Evolutionary conservation across 495 filamentous ascomycete species (phyloP).

Genomic region (Neurospora africana): DNA sequence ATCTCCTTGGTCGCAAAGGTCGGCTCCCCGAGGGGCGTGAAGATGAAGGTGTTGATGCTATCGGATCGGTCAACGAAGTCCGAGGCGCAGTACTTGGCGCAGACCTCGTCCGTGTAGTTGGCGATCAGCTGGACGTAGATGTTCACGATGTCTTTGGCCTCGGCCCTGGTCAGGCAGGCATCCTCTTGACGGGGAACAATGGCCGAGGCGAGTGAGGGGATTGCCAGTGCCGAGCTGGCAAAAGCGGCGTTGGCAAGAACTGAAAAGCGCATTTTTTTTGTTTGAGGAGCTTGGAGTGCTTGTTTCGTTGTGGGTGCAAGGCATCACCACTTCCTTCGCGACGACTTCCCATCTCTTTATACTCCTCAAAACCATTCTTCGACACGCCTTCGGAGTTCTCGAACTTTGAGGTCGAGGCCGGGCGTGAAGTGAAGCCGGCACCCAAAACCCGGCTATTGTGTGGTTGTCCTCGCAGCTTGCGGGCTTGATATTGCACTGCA

Average conservation of each 20-base stretch:
- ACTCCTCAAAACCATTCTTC: background rate
- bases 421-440: background rate
- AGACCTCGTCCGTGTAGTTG: slow-evolving; percentile 23
- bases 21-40: slow-evolving; percentile 20
- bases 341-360: slow-evolving; percentile 8
- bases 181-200: slow-evolving; percentile 6
- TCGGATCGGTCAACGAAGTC: slow-evolving; percentile 25
- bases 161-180: slow-evolving; percentile 18
- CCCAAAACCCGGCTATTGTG: background rate
- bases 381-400: background rate
- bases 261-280: slow-evolving; percentile 18
- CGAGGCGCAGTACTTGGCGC: slow-evolving; percentile 26
- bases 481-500: slow-evolving; percentile 11
- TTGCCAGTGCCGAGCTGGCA: slow-evolving; percentile 17
- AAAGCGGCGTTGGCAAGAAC: slow-evolving; percentile 15
- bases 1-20: slow-evolving; percentile 28
- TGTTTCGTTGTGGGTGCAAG: background rate
- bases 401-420: background rate
- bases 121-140: slow-evolving; percentile 22
- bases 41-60: slow-evolving; percentile 32
- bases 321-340: background rate
- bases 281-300: background rate
- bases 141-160: slow-evolving; percentile 21
- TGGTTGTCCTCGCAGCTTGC: background rate
- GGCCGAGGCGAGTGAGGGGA: slow-evolving; percentile 11